Conservation (phyloP, 1,284 basidiomycete genomes). For the Sporisorium iseilematis-ciliati region DNA sequence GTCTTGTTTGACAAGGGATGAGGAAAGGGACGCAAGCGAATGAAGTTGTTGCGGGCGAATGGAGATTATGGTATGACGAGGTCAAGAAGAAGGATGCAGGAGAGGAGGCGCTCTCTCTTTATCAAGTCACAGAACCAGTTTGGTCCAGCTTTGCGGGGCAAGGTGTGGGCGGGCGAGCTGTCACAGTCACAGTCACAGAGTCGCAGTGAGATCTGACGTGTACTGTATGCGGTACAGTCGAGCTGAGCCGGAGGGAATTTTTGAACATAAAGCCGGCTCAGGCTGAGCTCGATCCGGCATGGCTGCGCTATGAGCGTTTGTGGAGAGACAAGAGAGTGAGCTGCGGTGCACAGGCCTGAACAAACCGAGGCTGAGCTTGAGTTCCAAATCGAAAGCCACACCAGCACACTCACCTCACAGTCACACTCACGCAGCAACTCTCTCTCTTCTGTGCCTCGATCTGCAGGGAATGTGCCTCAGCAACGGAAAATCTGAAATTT, state of each 20-base stretch:
- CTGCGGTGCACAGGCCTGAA: not conserved
- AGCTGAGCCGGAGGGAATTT: not conserved
- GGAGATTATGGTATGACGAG: not conserved
- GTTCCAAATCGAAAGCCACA: constrained; percentile 3
- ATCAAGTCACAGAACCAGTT: not conserved
- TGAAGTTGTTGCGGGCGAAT: not conserved
- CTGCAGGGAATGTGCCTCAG: constrained; percentile 1
- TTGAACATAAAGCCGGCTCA: constrained; percentile 3
- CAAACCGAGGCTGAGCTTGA: not conserved
- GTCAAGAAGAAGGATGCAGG: constrained; percentile 4
- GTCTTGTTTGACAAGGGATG: not conserved
- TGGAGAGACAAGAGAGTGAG: not conserved
- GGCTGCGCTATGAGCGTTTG: not conserved
- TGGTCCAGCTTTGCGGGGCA: constrained; percentile 7
- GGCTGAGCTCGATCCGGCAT: constrained; percentile 15
- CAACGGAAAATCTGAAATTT: not conserved
- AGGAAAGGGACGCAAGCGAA: not conserved
- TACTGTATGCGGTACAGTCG: not conserved
- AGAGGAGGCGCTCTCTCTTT: not conserved
- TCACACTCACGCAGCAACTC: no score
- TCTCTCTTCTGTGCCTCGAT: not conserved
- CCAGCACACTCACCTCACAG: no score
- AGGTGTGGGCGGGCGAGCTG: not conserved
- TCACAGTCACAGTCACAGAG: no score
- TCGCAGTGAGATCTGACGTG: no score